Evolutionary conservation across 495 filamentous ascomycete species (phyloP).

Genomic region (Lasiosphaeria miniovina): DNA sequence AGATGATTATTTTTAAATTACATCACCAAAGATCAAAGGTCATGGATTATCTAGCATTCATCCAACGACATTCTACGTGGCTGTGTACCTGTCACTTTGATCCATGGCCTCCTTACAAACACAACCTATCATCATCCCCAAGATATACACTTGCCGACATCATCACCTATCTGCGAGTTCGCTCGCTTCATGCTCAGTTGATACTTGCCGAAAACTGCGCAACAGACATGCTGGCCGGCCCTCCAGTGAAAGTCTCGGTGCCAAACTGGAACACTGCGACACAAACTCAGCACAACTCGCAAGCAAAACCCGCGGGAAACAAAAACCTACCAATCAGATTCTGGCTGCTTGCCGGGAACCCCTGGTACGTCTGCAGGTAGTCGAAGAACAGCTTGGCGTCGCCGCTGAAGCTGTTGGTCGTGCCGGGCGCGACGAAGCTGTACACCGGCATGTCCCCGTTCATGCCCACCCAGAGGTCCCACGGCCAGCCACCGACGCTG

Average conservation of each 20-base stretch:
- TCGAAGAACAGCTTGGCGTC: slow-evolving; percentile 46
- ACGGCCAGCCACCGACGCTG: slow-evolving; percentile 32
- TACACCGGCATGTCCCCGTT: slow-evolving; percentile 42
- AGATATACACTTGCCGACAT: too few species aligned
- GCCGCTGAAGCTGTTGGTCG: slow-evolving; percentile 31
- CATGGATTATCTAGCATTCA: too few species aligned
- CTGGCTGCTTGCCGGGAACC: slow-evolving; percentile 39
- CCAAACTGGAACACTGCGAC: slow-evolving; percentile 40
- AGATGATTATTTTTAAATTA: too few species aligned
- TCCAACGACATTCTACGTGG: too few species aligned
- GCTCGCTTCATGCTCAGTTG: not conserved
- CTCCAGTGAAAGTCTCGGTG: slow-evolving; percentile 43
- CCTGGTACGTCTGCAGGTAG: slow-evolving; percentile 35
- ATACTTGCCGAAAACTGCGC: slow-evolving; percentile 5
- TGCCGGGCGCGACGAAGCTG: slow-evolving; percentile 41
- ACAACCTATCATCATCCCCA: too few species aligned
- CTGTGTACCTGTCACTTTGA: too few species aligned
- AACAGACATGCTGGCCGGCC: slow-evolving; percentile 12
- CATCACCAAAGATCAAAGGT: too few species aligned
- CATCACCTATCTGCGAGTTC: too few species aligned
- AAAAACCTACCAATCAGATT: slow-evolving; percentile 44
- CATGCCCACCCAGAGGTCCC: slow-evolving; percentile 38
- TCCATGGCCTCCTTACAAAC: too few species aligned
- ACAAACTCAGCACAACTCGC: too few species aligned
- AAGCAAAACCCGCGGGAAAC: not conserved